Evolutionary conservation across 331 rosid genomes (phyloP).

Genomic region (Saraca asoca): DNA sequence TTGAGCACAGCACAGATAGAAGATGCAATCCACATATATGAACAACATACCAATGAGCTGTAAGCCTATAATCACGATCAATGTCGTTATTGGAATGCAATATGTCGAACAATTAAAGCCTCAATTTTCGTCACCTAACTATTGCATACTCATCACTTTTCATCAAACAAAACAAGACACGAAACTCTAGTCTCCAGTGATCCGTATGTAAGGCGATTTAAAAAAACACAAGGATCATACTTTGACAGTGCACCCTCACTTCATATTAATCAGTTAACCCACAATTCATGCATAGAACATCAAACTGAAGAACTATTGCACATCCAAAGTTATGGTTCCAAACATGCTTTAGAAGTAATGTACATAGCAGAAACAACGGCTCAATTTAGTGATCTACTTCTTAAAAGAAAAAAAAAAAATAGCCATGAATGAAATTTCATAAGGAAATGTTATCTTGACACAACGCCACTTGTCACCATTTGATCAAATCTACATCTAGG

Average conservation of each 20-base stretch:
- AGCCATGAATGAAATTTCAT: constrained; percentile 6
- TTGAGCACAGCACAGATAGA: too few species aligned
- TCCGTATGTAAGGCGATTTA: too few species aligned
- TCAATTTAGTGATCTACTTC: constrained; percentile 1
- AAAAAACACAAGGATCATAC: too few species aligned
- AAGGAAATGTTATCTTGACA: constrained; percentile 2
- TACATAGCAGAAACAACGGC: not conserved
- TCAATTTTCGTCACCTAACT: not conserved
- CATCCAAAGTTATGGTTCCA: too few species aligned
- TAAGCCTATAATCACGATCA: not conserved
- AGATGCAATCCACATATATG: not conserved
- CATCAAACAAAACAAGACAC: too few species aligned
- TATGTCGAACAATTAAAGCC: not conserved
- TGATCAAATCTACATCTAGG: constrained; percentile 3
- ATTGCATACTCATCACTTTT: constrained; percentile 21
- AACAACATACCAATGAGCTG: not conserved
- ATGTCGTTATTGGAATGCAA: not conserved
- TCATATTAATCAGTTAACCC: too few species aligned
- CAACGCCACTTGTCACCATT: not conserved
- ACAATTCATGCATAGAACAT: too few species aligned
- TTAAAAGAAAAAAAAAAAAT: not conserved
- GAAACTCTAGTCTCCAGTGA: too few species aligned
- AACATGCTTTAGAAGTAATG: too few species aligned
- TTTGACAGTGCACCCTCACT: too few species aligned
- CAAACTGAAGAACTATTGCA: too few species aligned